Percentiles rank a stretch among this genome's conserved stretches.
phyloP scores from a whole-genome alignment of 139 green algal genomes.

The Volvox africanus region DNA sequence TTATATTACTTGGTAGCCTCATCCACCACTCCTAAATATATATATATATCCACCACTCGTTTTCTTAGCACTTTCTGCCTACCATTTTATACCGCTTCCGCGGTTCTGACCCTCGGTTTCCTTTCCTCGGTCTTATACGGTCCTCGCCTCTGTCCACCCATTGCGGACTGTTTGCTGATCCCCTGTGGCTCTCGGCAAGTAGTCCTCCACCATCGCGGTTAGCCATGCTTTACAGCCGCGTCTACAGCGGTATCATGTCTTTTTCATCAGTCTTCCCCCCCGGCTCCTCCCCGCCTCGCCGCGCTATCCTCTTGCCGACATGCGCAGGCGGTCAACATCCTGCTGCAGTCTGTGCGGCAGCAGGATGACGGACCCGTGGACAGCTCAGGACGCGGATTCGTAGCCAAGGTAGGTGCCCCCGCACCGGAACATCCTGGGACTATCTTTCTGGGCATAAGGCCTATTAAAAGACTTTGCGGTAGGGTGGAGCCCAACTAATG shows the following conservation, averaged over 20 bases:
- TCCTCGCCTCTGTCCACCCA: background rate
- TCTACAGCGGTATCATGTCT: no score
- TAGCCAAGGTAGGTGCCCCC: conserved; percentile 55
- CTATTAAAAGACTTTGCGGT: no score
- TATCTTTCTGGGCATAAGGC: no score
- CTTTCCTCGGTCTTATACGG: background rate
- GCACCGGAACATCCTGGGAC: no score
- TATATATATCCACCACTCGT: no score
- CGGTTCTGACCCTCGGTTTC: background rate
- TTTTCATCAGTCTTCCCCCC: background rate
- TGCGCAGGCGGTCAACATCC: conserved; percentile 59
- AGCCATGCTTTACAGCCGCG: no score
- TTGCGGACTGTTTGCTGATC: background rate
- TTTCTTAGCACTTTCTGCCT: no score
- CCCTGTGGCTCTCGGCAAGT: no score
- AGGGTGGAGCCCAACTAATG: no score
- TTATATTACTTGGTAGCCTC: background rate
- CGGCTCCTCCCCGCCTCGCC: background rate
- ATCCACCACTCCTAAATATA: background rate
- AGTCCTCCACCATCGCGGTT: no score
- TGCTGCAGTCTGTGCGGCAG: conserved; percentile 41
- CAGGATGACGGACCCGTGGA: background rate
- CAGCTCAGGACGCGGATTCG: conserved; percentile 55
- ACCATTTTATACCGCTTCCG: no score
- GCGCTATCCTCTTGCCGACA: background rate